These are phyloP conservation scores for Boeremia lycopersici DNA, from an alignment of 2,329 filamentous ascomycete genomes.

Conservation along the genomic window DNA sequence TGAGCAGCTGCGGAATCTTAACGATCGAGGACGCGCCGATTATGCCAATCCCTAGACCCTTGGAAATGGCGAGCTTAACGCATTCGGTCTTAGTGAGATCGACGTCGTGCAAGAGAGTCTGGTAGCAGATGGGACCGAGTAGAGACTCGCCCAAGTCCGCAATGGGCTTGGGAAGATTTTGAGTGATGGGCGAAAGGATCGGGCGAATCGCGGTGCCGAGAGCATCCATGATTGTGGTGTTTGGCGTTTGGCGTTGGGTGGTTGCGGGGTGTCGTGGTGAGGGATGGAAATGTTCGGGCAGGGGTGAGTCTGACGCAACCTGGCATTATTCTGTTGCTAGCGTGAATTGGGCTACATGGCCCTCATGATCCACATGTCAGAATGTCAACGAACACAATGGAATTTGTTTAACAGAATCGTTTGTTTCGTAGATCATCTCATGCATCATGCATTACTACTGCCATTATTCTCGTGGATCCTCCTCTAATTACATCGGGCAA, in stretches of 20 bases:
- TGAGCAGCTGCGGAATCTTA: constrained; percentile 96
- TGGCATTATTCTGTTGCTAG: constrained; percentile 13
- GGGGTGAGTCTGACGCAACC: constrained; percentile 16
- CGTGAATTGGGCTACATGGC: constrained; percentile 1
- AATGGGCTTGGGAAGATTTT: constrained; percentile 51
- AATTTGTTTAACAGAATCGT: neutral
- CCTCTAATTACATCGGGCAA: constrained; percentile 8
- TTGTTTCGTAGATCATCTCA: neutral
- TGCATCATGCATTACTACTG: constrained; percentile 27
- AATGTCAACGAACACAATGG: neutral
- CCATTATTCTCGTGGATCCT: constrained; percentile 18
- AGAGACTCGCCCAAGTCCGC: constrained; percentile 55
- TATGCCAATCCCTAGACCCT: constrained; percentile 91
- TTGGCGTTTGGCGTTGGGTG: neutral
- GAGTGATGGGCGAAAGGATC: constrained; percentile 52
- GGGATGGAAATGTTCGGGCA: constrained; percentile 12
- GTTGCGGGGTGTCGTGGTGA: constrained; percentile 14
- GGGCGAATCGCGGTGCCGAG: constrained; percentile 44
- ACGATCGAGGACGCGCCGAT: constrained; percentile 88
- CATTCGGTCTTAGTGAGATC: constrained; percentile 78
- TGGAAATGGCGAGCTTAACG: constrained; percentile 87
- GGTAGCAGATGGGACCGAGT: constrained; percentile 84
- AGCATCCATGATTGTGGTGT: constrained; percentile 49
- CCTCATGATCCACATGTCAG: constrained; percentile 4
- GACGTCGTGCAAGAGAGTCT: constrained; percentile 81